These are phyloP conservation scores for Solanum aculeatissimum DNA, from an alignment of 305 asterid species.

Conservation along the genomic window DNA sequence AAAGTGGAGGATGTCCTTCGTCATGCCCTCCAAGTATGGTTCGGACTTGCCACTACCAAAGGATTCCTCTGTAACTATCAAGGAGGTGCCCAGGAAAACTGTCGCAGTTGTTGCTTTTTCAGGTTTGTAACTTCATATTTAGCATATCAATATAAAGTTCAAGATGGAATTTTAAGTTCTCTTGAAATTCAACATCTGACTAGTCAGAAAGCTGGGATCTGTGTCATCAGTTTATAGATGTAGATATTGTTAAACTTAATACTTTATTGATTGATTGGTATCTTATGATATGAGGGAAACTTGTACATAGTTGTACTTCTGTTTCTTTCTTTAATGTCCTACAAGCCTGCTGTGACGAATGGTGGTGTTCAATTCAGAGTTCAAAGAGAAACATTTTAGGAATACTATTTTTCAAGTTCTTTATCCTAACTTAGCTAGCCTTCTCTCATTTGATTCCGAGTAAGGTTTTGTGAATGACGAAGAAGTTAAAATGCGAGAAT, in stretches of 20 bases:
- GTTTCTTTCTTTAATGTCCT: background rate
- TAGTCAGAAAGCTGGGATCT: background rate
- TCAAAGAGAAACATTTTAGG: background rate
- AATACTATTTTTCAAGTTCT: background rate
- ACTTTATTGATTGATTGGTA: background rate
- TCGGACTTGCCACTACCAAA: slow-evolving; percentile 66
- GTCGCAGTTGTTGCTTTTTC: slow-evolving; percentile 70
- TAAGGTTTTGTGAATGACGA: slow-evolving; percentile 64
- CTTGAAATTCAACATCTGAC: background rate
- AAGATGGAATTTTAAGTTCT: background rate
- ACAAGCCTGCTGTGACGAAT: background rate
- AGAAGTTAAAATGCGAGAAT: slow-evolving; percentile 60
- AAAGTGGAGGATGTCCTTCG: slow-evolving; percentile 74
- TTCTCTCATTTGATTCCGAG: background rate
- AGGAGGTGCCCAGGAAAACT: slow-evolving; percentile 54
- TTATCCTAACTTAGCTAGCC: background rate
- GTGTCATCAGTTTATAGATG: background rate
- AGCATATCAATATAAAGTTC: background rate
- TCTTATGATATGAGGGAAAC: background rate
- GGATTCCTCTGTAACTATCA: slow-evolving; percentile 54
- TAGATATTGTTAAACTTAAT: background rate
- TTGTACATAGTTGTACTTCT: background rate
- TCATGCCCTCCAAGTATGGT: slow-evolving; percentile 86
- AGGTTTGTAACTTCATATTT: slow-evolving; percentile 32
- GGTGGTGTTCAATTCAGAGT: background rate